Conservation (phyloP, 768 basidiomycete genomes). For the Hygrophorus pudorinus region DNA sequence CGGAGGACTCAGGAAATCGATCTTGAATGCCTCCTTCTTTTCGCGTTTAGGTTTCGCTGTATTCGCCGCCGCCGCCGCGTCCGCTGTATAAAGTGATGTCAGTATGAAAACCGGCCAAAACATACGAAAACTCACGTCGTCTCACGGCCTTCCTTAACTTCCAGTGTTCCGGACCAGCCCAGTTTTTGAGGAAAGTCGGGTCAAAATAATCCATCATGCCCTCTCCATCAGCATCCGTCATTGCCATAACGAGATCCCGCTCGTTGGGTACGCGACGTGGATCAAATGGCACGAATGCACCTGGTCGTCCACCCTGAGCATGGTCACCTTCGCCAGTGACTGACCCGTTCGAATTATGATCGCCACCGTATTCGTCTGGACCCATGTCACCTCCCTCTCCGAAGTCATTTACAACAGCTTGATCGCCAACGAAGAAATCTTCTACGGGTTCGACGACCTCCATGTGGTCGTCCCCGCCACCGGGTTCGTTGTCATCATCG, state of each 20-base stretch:
- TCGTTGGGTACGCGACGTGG: constrained; percentile 69
- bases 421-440: constrained; percentile 26
- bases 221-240: constrained; percentile 54
- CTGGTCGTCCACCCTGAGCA: constrained; percentile 30
- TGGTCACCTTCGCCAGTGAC: constrained; percentile 32
- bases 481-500: constrained; percentile 32
- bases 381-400: constrained; percentile 26
- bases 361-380: constrained; percentile 16
- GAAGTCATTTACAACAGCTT: constrained; percentile 34
- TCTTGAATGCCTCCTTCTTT: constrained; percentile 75
- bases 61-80: constrained; percentile 34
- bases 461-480: constrained; percentile 26
- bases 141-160: constrained; percentile 78
- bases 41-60: constrained; percentile 45
- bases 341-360: constrained; percentile 34
- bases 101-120: constrained; percentile 4
- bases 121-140: constrained; percentile 42
- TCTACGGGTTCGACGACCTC: constrained; percentile 39
- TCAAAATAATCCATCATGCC: constrained; percentile 86
- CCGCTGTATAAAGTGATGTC: constrained; percentile 18
- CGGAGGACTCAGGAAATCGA: constrained; percentile 61
- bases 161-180: constrained; percentile 99
- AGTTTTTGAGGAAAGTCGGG: constrained; percentile 77
- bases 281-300: constrained; percentile 70
- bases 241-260: constrained; percentile 77